These are phyloP conservation scores for Hanseniaspora thailandica DNA, from an alignment of 805 yeast genomes.

Conservation along the genomic window DNA sequence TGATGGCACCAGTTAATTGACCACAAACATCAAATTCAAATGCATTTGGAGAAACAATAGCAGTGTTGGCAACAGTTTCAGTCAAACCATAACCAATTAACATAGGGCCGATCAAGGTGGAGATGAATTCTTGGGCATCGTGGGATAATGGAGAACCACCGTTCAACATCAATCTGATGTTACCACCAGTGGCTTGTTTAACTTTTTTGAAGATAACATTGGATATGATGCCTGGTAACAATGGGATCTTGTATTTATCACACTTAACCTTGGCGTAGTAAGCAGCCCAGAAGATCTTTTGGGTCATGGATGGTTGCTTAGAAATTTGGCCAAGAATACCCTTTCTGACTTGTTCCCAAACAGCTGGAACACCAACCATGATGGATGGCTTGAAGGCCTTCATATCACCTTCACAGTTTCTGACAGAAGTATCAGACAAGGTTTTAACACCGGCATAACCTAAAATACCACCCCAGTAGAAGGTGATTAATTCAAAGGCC, in stretches of 20 bases:
- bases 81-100: conserved; percentile 93
- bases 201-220: conserved; percentile 70
- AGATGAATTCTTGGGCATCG: conserved; percentile 71
- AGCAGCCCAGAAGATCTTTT: conserved; percentile 82
- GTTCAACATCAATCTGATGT: conserved; percentile 56
- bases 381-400: conserved; percentile 76
- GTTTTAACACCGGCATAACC: conserved; percentile 94
- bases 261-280: conserved; percentile 59
- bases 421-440: conserved; percentile 66
- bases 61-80: conserved; percentile 84
- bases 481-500: conserved; percentile 64
- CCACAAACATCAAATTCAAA: conserved; percentile 74
- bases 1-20: conserved; percentile 66
- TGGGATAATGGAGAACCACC: conserved; percentile 87
- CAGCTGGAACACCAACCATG: conserved; percentile 98
- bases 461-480: conserved; percentile 80
- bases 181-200: conserved; percentile 91
- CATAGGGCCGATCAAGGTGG: conserved; percentile 70
- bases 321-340: conserved; percentile 72
- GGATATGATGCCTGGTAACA: conserved; percentile 51
- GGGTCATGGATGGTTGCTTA: conserved; percentile 51
- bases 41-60: conserved; percentile 51
- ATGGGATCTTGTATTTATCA: conserved; percentile 55
- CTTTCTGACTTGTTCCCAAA: conserved; percentile 91
- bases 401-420: conserved; percentile 81